Evolutionary conservation across 2,329 filamentous ascomycete species (phyloP).

Genomic region (Aspergillus quadricinctus): DNA sequence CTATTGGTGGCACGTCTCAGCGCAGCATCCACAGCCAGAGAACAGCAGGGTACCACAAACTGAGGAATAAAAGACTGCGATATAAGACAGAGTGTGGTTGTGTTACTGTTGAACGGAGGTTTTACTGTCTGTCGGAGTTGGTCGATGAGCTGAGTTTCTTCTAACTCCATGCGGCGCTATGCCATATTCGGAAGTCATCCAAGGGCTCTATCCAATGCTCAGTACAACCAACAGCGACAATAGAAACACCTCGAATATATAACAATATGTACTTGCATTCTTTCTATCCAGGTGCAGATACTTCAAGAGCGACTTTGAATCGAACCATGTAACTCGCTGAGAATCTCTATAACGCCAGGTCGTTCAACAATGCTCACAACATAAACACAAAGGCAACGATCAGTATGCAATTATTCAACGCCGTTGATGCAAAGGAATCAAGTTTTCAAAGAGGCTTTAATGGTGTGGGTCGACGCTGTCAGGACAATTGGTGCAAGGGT

Average conservation of each 20-base stretch:
- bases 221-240: not conserved
- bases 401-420: conserved; percentile 3
- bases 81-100: not conserved
- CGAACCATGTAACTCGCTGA: not conserved
- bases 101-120: not conserved
- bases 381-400: conserved; percentile 5
- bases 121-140: not conserved
- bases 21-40: not conserved
- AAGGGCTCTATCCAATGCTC: not conserved
- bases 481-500: not conserved
- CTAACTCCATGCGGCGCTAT: not conserved
- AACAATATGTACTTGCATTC: not conserved
- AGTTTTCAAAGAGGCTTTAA: not conserved
- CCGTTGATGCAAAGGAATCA: not conserved
- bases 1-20: not conserved
- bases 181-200: not conserved
- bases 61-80: not conserved
- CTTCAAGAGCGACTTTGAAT: not conserved
- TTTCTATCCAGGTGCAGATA: not conserved
- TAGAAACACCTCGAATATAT: not conserved
- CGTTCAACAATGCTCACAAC: not conserved
- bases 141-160: not conserved
- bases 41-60: not conserved
- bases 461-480: not conserved
- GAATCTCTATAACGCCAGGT: not conserved